Base-by-base conservation (phyloP, 2,329 filamentous ascomycete species). In the Talaromyces sp. region DNA sequence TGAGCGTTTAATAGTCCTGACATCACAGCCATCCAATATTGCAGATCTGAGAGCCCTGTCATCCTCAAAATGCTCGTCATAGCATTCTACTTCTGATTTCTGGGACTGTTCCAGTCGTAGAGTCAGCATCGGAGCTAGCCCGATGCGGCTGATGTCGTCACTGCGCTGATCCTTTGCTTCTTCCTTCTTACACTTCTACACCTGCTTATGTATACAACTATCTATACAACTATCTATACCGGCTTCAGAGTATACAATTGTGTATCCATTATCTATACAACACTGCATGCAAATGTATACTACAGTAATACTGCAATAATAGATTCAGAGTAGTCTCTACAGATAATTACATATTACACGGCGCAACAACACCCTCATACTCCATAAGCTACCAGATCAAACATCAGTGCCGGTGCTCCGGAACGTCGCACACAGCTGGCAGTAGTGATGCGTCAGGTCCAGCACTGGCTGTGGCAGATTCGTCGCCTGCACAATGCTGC, bases 401-500 rank as follows among this genome's bases (percentile, higher is more conserved):
- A 88, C 89, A 69, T 96, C 92, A 27, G 89, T 96, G 3, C 94
- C 94, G 70, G 88, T 95, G 83, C 92, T 97, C 69, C 92, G 86
- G 79, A 99, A 99, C 0, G 91, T 92, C 21, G 93, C 92, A 73
- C 94, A 99, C 38, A 99, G 81, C 60, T 91, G 91, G 21, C 93
- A 94, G 72, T 99, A 99, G 72, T 97, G 90, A 75, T 99, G 93
- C 27, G 94, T 97, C 62, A 99, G 79, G 72, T 97, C 93, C 58
- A 97, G 83, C 43, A 99, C 92, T 62, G 90, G 88, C 76, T 97
- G 94, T 11, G 93, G 92, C 63, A 99, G 79, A 73, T 90, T 96
- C 2, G 93, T 97, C 1, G 93, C 92, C 76, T 99, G 94, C 58
- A 99, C 92, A 71, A 99, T 96, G 74, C 92, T 97, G 71, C 94